Evolutionary conservation across 805 yeast genomes (phyloP), one percentile per base, ranked within the genome.

Genomic region (Cyberlindnera mississippiensis): DNA sequence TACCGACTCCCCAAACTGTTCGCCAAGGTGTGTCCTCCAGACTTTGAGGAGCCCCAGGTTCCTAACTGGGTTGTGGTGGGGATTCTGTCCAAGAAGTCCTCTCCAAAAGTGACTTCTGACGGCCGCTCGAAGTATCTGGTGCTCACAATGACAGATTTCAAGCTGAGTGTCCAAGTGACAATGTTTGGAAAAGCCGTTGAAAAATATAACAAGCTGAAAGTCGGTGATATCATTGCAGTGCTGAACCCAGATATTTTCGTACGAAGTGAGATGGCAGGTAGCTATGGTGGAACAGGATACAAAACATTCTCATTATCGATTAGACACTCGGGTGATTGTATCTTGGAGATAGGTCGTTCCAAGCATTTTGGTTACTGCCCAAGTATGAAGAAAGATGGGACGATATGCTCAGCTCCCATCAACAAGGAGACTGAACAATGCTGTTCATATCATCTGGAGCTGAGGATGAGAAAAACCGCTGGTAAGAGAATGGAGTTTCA

Each of bases 21-120:
- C 50, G 82, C 87, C 2, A 78, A 80, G 48, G 78, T 89, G 1
- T 50, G 59, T 22, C 82, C 93, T 2, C 93, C 96, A 0, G 67
- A 75, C 16, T 89, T 75, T 55, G 57, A 63, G 6, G 84, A 84
- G 35, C 96, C 96, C 0, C 63, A 64, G 27, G 81, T 82, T 53
- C 63, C 82, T 3, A 89, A 90, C 56, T 89, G 88, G 84, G 81
- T 82, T n/a, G 73, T 80, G 2, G 54, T 82, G n/a, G 97, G 95
- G 1, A 69, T 85, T 3, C 67, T 90, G 0, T 65, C 78, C 4
- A 55, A 59, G 16, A 88, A 88, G 54, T 66, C 79, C 4, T 75
- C 69, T 7, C 70, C 82, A 3, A 68, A 71, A 48, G 59, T 64
- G 4, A 66, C 85, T 0, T 49, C 69, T 12, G 64, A 55, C 4